phyloP scores from a whole-genome alignment of 805 yeast species.

The Candida germanica region DNA sequence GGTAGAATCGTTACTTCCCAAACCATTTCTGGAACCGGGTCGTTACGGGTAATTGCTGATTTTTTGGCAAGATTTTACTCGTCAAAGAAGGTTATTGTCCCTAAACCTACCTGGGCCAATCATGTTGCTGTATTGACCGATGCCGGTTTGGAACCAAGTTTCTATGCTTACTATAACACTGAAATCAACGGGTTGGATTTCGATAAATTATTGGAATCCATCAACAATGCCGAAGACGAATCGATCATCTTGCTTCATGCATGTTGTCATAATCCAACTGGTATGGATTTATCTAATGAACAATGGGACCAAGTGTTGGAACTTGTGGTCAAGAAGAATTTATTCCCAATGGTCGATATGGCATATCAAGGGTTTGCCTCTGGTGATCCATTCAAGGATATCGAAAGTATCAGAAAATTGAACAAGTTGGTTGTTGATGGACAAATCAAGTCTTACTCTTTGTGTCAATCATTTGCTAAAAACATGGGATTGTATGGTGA shows the following conservation, averaged over 20 bases:
- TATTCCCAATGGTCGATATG: conserved; percentile 84
- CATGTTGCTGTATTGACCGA: conserved; percentile 76
- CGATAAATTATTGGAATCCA: conserved; percentile 58
- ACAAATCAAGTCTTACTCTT: conserved; percentile 49
- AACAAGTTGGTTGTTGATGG: conserved; percentile 49
- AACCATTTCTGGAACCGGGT: conserved; percentile 94
- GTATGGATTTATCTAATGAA: conserved; percentile 79
- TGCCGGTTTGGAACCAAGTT: conserved; percentile 62
- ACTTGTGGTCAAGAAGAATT: conserved; percentile 52
- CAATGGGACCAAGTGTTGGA: conserved; percentile 79
- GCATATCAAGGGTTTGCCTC: conserved; percentile 96
- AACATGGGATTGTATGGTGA: conserved; percentile 50
- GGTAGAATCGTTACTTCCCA: conserved; percentile 79
- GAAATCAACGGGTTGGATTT: conserved; percentile 61
- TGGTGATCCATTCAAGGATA: conserved; percentile 75
- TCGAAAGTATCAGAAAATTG: conserved; percentile 44
- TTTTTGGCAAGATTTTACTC: conserved; percentile 63
- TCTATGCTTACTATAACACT: conserved; percentile 71
- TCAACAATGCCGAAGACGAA: conserved; percentile 53
- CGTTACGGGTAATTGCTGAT: conserved; percentile 80
- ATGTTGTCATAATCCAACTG: conserved; percentile 97
- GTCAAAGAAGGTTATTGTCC: conserved; percentile 59
- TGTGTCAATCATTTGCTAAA: conserved; percentile 49
- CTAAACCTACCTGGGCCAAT: conserved; percentile 94
- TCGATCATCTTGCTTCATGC: conserved; percentile 80